Evolutionary conservation across 768 basidiomycete species (phyloP).

Genomic region (Rhizopogon rudus): DNA sequence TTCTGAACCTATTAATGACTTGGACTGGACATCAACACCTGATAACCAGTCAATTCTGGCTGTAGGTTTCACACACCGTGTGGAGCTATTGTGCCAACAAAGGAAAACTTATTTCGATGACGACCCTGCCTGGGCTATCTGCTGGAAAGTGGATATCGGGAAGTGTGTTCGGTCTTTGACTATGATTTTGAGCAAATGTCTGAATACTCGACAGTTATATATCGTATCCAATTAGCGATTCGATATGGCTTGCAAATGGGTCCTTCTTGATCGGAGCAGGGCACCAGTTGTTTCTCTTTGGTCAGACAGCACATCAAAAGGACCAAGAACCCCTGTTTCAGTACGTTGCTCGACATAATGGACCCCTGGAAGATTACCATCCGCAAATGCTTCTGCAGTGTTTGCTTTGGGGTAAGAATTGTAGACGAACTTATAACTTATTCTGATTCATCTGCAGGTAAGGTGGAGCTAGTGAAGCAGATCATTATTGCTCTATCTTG

Average conservation of each 20-base stretch:
- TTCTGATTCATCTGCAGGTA: conserved; percentile 44
- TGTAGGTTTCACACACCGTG: conserved; percentile 73
- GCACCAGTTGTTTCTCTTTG: conserved; percentile 80
- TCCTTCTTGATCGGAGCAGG: conserved; percentile 78
- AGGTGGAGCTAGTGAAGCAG: conserved; percentile 79
- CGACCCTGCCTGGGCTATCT: conserved; percentile 73
- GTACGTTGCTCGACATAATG: conserved; percentile 76
- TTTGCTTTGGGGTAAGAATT: conserved; percentile 76
- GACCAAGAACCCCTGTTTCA: conserved; percentile 52
- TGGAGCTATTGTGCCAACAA: conserved; percentile 89
- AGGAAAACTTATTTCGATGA: conserved; percentile 88
- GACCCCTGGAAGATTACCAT: conserved; percentile 87
- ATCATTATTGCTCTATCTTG: conserved; percentile 67
- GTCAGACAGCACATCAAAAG: conserved; percentile 33
- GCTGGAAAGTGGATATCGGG: conserved; percentile 64
- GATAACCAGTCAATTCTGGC: conserved; percentile 89
- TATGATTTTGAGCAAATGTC: neutral
- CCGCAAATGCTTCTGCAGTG: conserved; percentile 92
- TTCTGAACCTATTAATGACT: conserved; percentile 65
- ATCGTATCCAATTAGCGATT: conserved; percentile 77
- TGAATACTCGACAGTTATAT: conserved; percentile 48
- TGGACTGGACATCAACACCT: conserved; percentile 92
- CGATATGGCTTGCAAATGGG: conserved; percentile 86
- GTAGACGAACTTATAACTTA: neutral
- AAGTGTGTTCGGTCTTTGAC: conserved; percentile 39